A percentile compares a stretch with the other conserved stretches of the same genome.
Evolutionary conservation across 2,329 filamentous ascomycete species (phyloP).

Genomic region (Madurella fahalii): DNA sequence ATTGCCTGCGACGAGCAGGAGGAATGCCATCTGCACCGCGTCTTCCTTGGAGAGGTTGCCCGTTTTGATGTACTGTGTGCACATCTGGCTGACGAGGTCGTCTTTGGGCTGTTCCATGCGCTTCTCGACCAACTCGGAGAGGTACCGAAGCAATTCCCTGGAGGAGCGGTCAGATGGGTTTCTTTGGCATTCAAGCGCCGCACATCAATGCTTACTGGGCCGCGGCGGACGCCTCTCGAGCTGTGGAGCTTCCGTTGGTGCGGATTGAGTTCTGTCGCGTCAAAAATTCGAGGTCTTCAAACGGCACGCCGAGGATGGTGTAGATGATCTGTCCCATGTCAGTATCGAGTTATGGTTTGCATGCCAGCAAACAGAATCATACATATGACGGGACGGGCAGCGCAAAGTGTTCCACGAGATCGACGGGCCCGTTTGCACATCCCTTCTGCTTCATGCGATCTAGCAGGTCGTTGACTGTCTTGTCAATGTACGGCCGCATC

Average conservation of each 20-base stretch:
- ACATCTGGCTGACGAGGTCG: conserved; percentile 45
- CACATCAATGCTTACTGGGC: conserved; percentile 33
- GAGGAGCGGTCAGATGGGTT: not conserved
- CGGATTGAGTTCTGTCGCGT: conserved; percentile 45
- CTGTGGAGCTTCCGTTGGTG: conserved; percentile 44
- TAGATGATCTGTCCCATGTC: conserved; percentile 41
- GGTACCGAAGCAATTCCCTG: conserved; percentile 42
- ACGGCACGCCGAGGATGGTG: conserved; percentile 45
- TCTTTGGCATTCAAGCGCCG: too few species aligned
- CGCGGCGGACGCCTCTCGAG: conserved; percentile 42
- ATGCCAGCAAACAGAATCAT: not conserved
- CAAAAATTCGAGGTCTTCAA: conserved; percentile 43
- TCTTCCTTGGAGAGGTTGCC: conserved; percentile 39
- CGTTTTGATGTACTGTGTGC: conserved; percentile 37
- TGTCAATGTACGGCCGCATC: conserved; percentile 43
- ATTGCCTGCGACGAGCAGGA: conserved; percentile 48
- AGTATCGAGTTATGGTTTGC: not conserved
- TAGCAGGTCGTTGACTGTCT: conserved; percentile 42
- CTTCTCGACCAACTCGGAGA: conserved; percentile 40
- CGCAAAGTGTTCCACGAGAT: conserved; percentile 45
- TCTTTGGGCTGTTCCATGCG: conserved; percentile 37
- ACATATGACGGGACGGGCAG: conserved; percentile 46
- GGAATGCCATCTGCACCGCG: conserved; percentile 45
- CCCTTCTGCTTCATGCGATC: conserved; percentile 36
- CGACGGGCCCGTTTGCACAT: conserved; percentile 37